Conservation (phyloP, 805 yeast species). For the Yamadazyma paraphyllophila region DNA sequence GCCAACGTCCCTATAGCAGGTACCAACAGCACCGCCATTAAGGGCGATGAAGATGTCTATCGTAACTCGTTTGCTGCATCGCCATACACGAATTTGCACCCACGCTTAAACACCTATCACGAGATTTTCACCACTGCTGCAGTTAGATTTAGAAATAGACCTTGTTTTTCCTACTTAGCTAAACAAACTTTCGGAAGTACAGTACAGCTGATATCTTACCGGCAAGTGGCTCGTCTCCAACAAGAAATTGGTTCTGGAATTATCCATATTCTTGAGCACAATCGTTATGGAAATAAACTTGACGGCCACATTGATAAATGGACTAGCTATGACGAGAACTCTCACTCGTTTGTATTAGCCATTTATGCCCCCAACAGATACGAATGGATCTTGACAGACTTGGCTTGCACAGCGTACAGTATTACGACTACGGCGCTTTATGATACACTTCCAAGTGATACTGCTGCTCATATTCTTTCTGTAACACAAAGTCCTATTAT, state of each 20-base stretch:
- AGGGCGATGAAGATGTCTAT: slow-evolving; percentile 18
- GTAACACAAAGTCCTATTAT: slow-evolving; percentile 42
- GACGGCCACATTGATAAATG: slow-evolving; percentile 21
- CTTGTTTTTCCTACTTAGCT: slow-evolving; percentile 30
- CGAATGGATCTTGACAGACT: slow-evolving; percentile 37
- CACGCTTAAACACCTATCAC: slow-evolving; percentile 37
- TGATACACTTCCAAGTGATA: slow-evolving; percentile 35
- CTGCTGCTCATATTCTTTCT: slow-evolving; percentile 29
- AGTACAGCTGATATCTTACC: too few species aligned
- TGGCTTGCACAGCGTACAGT: slow-evolving; percentile 28
- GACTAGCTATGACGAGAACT: slow-evolving; percentile 24
- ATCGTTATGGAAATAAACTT: slow-evolving; percentile 23
- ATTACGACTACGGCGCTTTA: slow-evolving; percentile 39
- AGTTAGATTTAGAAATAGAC: slow-evolving; percentile 20
- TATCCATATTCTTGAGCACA: slow-evolving; percentile 27
- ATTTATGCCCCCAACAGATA: slow-evolving; percentile 30
- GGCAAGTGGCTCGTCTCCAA: slow-evolving; percentile 40
- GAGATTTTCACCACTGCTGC: slow-evolving; percentile 30
- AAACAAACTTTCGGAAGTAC: too few species aligned
- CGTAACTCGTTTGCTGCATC: slow-evolving; percentile 17
- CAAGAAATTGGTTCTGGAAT: slow-evolving; percentile 54
- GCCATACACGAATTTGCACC: slow-evolving; percentile 21
- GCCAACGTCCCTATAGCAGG: slow-evolving; percentile 3
- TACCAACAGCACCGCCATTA: slow-evolving; percentile 12
- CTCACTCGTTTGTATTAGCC: slow-evolving; percentile 25